A percentile compares a stretch with the other conserved stretches of the same genome.
These are phyloP conservation scores for Neurospora sp. DNA, from an alignment of 2,329 filamentous ascomycete genomes.

Conservation along the genomic window DNA sequence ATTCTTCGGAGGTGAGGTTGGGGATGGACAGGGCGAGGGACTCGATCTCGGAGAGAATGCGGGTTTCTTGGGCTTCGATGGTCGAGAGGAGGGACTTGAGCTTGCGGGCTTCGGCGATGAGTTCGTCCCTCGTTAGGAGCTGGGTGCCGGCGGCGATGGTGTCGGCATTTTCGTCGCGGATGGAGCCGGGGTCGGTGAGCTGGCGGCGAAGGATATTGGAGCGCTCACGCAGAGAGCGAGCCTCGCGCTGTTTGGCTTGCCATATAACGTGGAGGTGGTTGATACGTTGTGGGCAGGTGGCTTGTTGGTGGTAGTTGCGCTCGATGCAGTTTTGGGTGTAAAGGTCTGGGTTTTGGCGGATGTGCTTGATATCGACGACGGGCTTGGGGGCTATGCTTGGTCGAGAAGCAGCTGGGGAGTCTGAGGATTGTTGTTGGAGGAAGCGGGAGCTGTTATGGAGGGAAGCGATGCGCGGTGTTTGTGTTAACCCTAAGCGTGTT, in stretches of 20 bases:
- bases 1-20: slow-evolving; percentile 70
- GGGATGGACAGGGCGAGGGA: slow-evolving; percentile 68
- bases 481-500: background rate
- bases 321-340: slow-evolving; percentile 76
- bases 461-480: slow-evolving; percentile 6
- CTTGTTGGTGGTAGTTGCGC: slow-evolving; percentile 63
- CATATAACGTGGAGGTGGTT: slow-evolving; percentile 44
- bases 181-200: slow-evolving; percentile 42
- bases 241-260: slow-evolving; percentile 50
- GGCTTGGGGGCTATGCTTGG: slow-evolving; percentile 70
- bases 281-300: slow-evolving; percentile 46
- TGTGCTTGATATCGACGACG: slow-evolving; percentile 75
- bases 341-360: slow-evolving; percentile 72
- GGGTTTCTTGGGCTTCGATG: slow-evolving; percentile 53
- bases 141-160: slow-evolving; percentile 15
- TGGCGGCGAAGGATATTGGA: slow-evolving; percentile 54
- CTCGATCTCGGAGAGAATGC: slow-evolving; percentile 56
- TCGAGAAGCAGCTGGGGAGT: slow-evolving; percentile 22
- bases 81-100: slow-evolving; percentile 52
- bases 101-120: slow-evolving; percentile 53
- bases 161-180: slow-evolving; percentile 33
- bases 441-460: slow-evolving; percentile 9
- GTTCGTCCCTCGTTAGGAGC: slow-evolving; percentile 12
- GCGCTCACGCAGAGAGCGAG: slow-evolving; percentile 51
- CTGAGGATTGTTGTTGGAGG: slow-evolving; percentile 3